Conservation (phyloP, 108 stramenopile species). For the Seminavis robusta region DNA sequence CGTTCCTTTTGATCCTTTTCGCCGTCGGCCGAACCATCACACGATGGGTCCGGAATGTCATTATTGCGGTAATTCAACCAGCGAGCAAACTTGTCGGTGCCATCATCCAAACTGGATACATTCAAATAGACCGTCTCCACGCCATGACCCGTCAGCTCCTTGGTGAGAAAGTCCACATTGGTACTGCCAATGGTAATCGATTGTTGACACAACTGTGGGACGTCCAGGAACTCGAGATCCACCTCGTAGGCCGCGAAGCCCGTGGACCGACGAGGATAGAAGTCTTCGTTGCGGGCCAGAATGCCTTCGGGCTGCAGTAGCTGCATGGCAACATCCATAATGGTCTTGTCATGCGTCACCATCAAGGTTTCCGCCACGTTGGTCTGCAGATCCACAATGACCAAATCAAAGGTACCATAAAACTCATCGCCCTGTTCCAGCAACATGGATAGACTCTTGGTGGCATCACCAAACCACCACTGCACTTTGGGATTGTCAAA, state of each 20-base stretch:
- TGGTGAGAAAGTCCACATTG: constrained; percentile 31
- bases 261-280: constrained; percentile 6
- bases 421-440: constrained; percentile 35
- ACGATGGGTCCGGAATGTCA: background rate
- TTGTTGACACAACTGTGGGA: constrained; percentile 28
- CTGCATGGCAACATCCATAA: constrained; percentile 41
- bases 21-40: constrained; percentile 7
- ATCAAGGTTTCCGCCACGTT: constrained; percentile 47
- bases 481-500: constrained; percentile 57
- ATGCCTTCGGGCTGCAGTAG: constrained; percentile 45
- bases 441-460: constrained; percentile 45
- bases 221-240: constrained; percentile 13
- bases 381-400: constrained; percentile 49
- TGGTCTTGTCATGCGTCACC: constrained; percentile 49
- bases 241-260: constrained; percentile 19
- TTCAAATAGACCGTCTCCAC: too few relatives aligned
- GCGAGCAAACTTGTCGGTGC: constrained; percentile 12
- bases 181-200: constrained; percentile 35
- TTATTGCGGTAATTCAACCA: constrained; percentile 5
- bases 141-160: constrained; percentile 18
- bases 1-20: constrained; percentile 16
- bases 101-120: too few relatives aligned
- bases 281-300: constrained; percentile 49
- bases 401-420: constrained; percentile 62
- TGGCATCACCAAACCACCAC: constrained; percentile 74